Evolutionary conservation across 2,329 filamentous ascomycete species (phyloP).

Genomic region (Colletotrichum eleusines): DNA sequence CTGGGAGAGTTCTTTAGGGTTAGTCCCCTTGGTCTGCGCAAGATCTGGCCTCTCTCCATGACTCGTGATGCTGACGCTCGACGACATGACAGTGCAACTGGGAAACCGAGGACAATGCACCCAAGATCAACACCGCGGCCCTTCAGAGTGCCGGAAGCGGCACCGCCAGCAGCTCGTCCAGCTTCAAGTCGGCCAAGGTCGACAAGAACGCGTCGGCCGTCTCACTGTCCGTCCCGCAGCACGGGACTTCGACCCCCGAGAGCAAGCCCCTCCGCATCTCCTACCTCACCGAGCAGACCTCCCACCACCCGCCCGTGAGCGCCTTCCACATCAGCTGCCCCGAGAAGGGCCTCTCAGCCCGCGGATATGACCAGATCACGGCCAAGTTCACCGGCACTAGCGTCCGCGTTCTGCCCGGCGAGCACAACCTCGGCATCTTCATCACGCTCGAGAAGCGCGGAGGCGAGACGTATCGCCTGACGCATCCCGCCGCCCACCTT

Average conservation of each 20-base stretch:
- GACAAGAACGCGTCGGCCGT: slow-evolving; percentile 62
- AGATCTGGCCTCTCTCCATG: background rate
- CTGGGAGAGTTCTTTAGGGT: slow-evolving; percentile 97
- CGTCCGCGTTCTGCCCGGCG: slow-evolving; percentile 89
- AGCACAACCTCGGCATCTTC: slow-evolving; percentile 97
- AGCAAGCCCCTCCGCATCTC: slow-evolving; percentile 80
- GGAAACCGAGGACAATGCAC: slow-evolving; percentile 86
- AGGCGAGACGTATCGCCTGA: slow-evolving; percentile 94
- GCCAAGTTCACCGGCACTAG: slow-evolving; percentile 98
- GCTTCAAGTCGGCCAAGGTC: slow-evolving; percentile 58
- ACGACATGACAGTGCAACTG: slow-evolving; percentile 80
- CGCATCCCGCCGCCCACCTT: slow-evolving; percentile 92
- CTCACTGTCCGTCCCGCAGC: slow-evolving; percentile 64
- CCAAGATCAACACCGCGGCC: slow-evolving; percentile 68
- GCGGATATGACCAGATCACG: slow-evolving; percentile 94
- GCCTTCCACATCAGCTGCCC: slow-evolving; percentile 95
- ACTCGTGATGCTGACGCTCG: slow-evolving; percentile 18
- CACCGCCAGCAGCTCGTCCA: slow-evolving; percentile 60
- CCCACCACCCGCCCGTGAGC: slow-evolving; percentile 96
- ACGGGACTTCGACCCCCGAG: slow-evolving; percentile 56
- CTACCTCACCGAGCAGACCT: slow-evolving; percentile 97
- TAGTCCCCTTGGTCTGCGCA: slow-evolving; percentile 51
- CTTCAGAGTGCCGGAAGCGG: slow-evolving; percentile 53
- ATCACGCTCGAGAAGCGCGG: slow-evolving; percentile 83
- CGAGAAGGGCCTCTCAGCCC: slow-evolving; percentile 86